Evolutionary conservation across 1,139 yeast species (phyloP).

Genomic region (Lodderomyces parapsilosis): DNA sequence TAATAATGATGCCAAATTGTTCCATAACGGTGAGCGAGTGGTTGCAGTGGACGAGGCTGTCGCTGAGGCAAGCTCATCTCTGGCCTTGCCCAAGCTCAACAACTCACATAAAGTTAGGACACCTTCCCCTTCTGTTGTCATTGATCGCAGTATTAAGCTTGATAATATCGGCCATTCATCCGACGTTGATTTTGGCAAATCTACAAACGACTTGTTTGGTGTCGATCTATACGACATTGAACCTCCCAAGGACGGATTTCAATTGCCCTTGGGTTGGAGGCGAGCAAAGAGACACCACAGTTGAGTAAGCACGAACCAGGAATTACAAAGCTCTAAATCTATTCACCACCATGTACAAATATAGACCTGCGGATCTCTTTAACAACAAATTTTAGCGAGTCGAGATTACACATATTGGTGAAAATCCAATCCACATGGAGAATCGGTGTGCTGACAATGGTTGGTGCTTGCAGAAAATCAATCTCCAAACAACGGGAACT

Average conservation of each 20-base stretch:
- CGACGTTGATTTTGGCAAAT: background rate
- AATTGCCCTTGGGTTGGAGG: slow-evolving; percentile 11
- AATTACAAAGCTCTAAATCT: background rate
- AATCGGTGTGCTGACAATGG: slow-evolving; percentile 1
- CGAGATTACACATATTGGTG: slow-evolving; percentile 4
- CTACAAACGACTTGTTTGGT: slow-evolving; percentile 9
- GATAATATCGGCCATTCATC: background rate
- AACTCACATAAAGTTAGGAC: no score
- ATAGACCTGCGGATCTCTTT: background rate
- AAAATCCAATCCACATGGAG: slow-evolving; percentile 9
- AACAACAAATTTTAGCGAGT: slow-evolving; percentile 1
- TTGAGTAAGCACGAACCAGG: slow-evolving; percentile 1
- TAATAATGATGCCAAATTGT: background rate
- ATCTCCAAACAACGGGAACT: slow-evolving; percentile 9
- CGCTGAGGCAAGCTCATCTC: no score
- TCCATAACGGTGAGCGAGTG: background rate
- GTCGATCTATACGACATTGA: slow-evolving; percentile 10
- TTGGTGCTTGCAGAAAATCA: slow-evolving; percentile 11
- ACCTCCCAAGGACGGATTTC: slow-evolving; percentile 11
- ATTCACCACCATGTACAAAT: background rate
- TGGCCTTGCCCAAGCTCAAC: background rate
- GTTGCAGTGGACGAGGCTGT: background rate
- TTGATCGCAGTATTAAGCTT: background rate
- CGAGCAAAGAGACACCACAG: no score
- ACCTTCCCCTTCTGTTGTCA: background rate